Base-by-base conservation (phyloP, 257 asterid genomes). In the Salvia miltiorrhiza region DNA sequence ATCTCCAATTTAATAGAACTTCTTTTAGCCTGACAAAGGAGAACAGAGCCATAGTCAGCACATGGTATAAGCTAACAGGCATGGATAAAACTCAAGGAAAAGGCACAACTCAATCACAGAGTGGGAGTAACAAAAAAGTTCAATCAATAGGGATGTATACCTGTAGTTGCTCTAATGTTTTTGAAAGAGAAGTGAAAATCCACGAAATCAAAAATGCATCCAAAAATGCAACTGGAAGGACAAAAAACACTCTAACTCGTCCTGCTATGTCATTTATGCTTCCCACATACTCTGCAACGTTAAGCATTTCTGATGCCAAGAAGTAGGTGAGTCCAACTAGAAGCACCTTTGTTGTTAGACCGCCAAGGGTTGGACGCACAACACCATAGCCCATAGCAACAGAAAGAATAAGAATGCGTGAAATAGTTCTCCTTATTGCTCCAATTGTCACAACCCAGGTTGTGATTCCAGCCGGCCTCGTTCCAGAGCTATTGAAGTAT, bases 301-400 rank as follows among this genome's bases (percentile, higher is more conserved):
- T 89, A 21, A 94, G 84, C 91, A 94, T 76, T 81, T 87, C 95
- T 14, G 95, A 65, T 58, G 99, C 98, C 80, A 94, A 24, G 66
- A 94, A 86, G 59, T 85, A 94, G 39, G 99, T 94, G 54, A 58
- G 55, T 69, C 99, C 99, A 79, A 91, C 73, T 26, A 89, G 90
- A 73, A 94, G 80, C 80, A 94, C 97, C 80, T 94, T 94, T 30
- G 95, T 81, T 41, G 99, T 91, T 41, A 94, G 85, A 52, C 98
- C 99, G 70, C 98, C 99, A 67, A 94, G 97, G 28, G 99, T 94
- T 56, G 99, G 99, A 7, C 97, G 89, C 53, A 91, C 95, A 52
- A 94, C 97, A 47, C 99, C 99, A 76, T 87, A 94, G 54, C 99
- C 99, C 99, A 91, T 94, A 40, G 99, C 60, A 78, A 91, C 96